Conservation (phyloP, 331 rosid species). For the Malus hybrid region DNA sequence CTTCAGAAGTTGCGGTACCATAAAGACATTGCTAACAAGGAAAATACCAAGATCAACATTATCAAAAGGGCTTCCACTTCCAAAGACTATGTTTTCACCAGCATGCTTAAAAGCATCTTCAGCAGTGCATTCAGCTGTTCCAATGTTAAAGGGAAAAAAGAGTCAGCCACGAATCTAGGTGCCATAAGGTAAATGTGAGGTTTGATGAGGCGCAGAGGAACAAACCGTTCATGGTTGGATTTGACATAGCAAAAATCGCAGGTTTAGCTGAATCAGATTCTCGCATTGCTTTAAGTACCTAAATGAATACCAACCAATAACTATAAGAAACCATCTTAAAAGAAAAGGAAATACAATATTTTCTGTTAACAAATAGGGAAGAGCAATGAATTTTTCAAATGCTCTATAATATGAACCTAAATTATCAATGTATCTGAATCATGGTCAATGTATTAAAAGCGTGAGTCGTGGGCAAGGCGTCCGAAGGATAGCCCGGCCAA, state of each 20-base stretch:
- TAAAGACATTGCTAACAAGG: conserved; percentile 9
- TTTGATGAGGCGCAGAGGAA: conserved; percentile 27
- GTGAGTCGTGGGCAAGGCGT: too few relatives aligned
- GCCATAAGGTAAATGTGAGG: conserved; percentile 17
- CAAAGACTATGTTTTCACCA: conserved; percentile 83
- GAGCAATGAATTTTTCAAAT: neutral
- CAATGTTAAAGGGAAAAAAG: neutral
- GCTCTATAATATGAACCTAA: neutral
- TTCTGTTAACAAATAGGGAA: neutral
- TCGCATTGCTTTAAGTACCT: conserved; percentile 95
- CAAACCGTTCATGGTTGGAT: conserved; percentile 97
- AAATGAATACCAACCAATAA: neutral
- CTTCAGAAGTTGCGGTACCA: neutral
- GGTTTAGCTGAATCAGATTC: conserved; percentile 93
- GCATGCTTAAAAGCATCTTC: conserved; percentile 86
- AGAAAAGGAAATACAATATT: neutral
- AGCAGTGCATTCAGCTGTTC: conserved; percentile 94
- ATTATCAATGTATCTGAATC: neutral
- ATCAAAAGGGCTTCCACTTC: conserved; percentile 96
- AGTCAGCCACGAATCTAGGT: conserved; percentile 3
- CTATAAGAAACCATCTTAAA: neutral
- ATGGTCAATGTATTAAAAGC: neutral
- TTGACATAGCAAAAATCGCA: conserved; percentile 97
- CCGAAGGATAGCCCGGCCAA: too few relatives aligned
- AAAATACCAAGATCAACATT: conserved; percentile 73